phyloP scores from a whole-genome alignment of 2,329 filamentous ascomycete genomes.

The Microdochium trichocladiopsis region DNA sequence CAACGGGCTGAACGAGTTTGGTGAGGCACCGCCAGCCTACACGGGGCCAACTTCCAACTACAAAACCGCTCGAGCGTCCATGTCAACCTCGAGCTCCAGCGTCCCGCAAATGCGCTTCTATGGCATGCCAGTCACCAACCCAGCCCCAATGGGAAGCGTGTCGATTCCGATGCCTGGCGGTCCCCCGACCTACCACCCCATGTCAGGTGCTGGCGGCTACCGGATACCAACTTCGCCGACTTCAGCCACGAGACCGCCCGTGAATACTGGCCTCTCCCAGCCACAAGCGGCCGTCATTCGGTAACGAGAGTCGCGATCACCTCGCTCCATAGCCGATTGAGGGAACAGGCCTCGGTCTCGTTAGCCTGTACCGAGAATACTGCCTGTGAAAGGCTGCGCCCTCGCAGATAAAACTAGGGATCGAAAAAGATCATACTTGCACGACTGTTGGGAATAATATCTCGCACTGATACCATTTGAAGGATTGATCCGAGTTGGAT shows the following conservation, averaged over 20 bases:
- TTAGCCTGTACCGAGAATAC: too few relatives aligned
- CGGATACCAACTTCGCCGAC: neutral
- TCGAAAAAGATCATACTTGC: too few relatives aligned
- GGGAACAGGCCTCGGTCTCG: too few relatives aligned
- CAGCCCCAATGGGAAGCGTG: neutral
- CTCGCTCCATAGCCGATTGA: too few relatives aligned
- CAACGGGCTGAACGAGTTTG: conserved; percentile 23
- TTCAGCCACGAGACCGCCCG: neutral
- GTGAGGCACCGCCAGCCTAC: conserved; percentile 23
- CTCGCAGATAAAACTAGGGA: too few relatives aligned
- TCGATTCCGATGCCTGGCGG: neutral
- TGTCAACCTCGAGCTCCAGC: neutral
- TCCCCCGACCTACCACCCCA: neutral
- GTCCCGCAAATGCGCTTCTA: neutral
- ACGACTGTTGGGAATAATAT: neutral
- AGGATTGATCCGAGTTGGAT: neutral
- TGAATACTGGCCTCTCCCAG: neutral
- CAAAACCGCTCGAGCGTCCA: conserved; percentile 7
- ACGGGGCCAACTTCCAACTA: conserved; percentile 6
- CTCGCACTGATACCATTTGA: neutral
- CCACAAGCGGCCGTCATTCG: neutral
- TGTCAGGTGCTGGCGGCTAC: neutral
- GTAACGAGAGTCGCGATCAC: neutral
- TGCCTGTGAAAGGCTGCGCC: too few relatives aligned
- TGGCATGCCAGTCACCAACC: neutral